Percentiles rank a stretch among this genome's conserved stretches.
These are phyloP conservation scores for Alternaria panax DNA, from an alignment of 2,329 filamentous ascomycete species.

Conservation along the genomic window DNA sequence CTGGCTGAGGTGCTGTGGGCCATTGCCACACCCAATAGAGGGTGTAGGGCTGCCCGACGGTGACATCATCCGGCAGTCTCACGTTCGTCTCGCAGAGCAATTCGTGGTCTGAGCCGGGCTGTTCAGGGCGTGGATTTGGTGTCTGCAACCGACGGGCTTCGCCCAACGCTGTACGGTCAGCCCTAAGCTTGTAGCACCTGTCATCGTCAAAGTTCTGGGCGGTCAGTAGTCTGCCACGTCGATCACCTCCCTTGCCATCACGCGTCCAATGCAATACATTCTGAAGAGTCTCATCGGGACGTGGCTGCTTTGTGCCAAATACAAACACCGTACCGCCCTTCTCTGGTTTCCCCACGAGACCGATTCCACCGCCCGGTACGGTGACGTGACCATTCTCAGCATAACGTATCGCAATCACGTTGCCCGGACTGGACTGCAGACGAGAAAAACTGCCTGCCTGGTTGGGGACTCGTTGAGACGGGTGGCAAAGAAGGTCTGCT, in stretches of 20 bases:
- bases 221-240: slow-evolving; percentile 1
- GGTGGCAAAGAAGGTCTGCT: background rate
- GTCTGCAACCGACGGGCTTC: slow-evolving; percentile 64
- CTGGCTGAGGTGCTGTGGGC: slow-evolving; percentile 63
- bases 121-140: slow-evolving; percentile 60
- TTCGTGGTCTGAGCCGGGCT: slow-evolving; percentile 30
- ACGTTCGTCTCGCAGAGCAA: slow-evolving; percentile 76
- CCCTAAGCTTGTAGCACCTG: slow-evolving; percentile 77
- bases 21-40: slow-evolving; percentile 96
- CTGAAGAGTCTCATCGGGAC: background rate
- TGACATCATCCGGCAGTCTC: slow-evolving; percentile 71
- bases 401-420: slow-evolving; percentile 2
- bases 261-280: slow-evolving; percentile 8
- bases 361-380: background rate
- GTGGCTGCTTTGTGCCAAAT: slow-evolving; percentile 9
- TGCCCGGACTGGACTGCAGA: background rate
- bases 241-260: slow-evolving; percentile 3
- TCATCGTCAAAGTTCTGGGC: slow-evolving; percentile 81
- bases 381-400: slow-evolving; percentile 9
- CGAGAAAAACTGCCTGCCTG: slow-evolving; percentile 10
- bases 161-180: slow-evolving; percentile 63
- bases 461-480: slow-evolving; percentile 2
- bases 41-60: slow-evolving; percentile 69
- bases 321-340: slow-evolving; percentile 9
- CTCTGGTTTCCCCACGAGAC: slow-evolving; percentile 1